Evolutionary conservation across 2,329 filamentous ascomycete species (phyloP).

Genomic region (Alternaria metachromatica): DNA sequence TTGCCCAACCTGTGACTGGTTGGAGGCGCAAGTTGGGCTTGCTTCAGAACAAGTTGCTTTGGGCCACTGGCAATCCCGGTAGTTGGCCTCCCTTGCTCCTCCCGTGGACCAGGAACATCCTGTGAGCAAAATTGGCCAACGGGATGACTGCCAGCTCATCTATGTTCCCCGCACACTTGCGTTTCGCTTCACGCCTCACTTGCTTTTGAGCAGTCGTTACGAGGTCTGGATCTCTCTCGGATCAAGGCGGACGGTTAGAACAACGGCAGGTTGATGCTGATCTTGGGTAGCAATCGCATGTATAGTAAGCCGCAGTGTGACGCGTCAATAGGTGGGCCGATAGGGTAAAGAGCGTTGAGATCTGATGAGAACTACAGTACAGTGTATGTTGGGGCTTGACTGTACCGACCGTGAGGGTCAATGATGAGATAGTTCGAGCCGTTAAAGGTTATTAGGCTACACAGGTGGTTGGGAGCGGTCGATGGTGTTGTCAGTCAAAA

Average conservation of each 20-base stretch:
- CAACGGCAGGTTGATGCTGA: slow-evolving; percentile 4
- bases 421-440: neutral
- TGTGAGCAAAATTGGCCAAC: slow-evolving; percentile 1
- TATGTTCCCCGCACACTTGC: slow-evolving; percentile 15
- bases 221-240: slow-evolving; percentile 1
- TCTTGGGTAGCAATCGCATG: slow-evolving; percentile 2
- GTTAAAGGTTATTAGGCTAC: neutral
- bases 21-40: neutral
- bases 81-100: neutral
- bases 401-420: neutral
- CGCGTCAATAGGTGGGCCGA: slow-evolving; percentile 13
- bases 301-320: slow-evolving; percentile 1
- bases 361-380: neutral
- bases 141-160: slow-evolving; percentile 2
- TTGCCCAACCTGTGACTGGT: slow-evolving; percentile 1
- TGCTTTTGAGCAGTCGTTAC: slow-evolving; percentile 4
- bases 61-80: neutral
- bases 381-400: slow-evolving; percentile 1
- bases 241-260: slow-evolving; percentile 1
- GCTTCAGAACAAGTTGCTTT: slow-evolving; percentile 1
- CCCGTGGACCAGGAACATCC: slow-evolving; percentile 8
- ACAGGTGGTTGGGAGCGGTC: neutral
- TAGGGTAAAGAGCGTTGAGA: slow-evolving; percentile 1
- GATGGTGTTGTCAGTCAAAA: neutral
- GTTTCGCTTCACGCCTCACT: slow-evolving; percentile 8